Evolutionary conservation across 2,329 filamentous ascomycete species (phyloP), one percentile per base, ranked within the genome.

Genomic region (Xylariaceae sp.): DNA sequence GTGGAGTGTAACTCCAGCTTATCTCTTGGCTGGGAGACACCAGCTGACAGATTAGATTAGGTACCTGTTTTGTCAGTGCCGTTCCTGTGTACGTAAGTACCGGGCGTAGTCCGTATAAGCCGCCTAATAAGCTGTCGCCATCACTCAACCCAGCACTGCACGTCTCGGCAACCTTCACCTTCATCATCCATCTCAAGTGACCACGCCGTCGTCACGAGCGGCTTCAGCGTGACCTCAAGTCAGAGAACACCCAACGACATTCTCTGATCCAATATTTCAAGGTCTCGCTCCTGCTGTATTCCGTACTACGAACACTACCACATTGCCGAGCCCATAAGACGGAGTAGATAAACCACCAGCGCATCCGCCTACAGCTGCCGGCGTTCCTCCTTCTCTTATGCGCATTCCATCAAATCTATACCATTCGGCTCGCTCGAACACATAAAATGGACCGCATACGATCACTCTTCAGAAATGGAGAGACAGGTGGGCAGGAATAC

Each of bases 381-480:
- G 10, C 45, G 45, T 52, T 57, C 13, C n/a, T 45, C 18, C 37
- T 44, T 51, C 17, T 30, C 35, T 53, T 41, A 61, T 59, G 60
- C 41, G 11, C 57, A 57, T 55, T 50, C 49, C 11, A 41, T 44
- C 41, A 34, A 51, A 10, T 18, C 37, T 30, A 15, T 57, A 39
- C 37, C n/a, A 56, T 44, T 44, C 47, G 18, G 11, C 52, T 55
- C 30, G n/a, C 41, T 51, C 41, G 45, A 51, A 53, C 15, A 41
- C 51, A 44, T 15, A 61, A 49, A 49, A 76, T 78, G 73, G 75
- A 78, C 59, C 73, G 75, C 58, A 52, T 79, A 56, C 74, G 72
- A 55, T 67, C 70, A 3, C 64, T 77, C 9, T 74, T 78, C 56
- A 61, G 71, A 67, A 71, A 67, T 62, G 62, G 53, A 60, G 67